Evolutionary conservation across 768 basidiomycete genomes (phyloP).

Genomic region (Suillus americanus): DNA sequence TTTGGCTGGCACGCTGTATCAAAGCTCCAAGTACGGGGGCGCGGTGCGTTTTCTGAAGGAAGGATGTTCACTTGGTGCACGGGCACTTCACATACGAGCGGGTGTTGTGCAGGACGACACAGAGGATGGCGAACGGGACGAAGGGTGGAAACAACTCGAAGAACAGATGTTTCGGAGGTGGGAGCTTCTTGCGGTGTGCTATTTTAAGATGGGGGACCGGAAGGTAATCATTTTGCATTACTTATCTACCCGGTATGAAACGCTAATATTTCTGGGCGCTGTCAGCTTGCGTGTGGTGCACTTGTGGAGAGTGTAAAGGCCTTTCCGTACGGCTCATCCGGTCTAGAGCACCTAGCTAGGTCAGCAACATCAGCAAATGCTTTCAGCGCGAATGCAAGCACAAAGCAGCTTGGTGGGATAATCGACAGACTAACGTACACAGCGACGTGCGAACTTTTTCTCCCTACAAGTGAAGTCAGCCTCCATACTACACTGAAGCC

Average conservation of each 20-base stretch:
- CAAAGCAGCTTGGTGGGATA: constrained; percentile 58
- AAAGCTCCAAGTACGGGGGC: constrained; percentile 56
- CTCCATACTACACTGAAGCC: not conserved
- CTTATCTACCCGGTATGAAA: constrained; percentile 6
- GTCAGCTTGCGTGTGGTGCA: constrained; percentile 60
- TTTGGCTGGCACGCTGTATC: constrained; percentile 68
- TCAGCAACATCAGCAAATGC: constrained; percentile 18
- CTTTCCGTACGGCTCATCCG: constrained; percentile 47
- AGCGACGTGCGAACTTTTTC: constrained; percentile 64
- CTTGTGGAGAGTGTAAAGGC: constrained; percentile 49
- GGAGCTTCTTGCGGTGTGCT: constrained; percentile 81
- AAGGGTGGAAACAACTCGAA: constrained; percentile 56
- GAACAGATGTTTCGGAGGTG: constrained; percentile 71
- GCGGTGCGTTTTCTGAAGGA: constrained; percentile 68
- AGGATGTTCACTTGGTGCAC: constrained; percentile 54
- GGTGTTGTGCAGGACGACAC: constrained; percentile 14
- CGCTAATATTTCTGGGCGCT: not conserved
- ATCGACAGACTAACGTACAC: constrained; percentile 69
- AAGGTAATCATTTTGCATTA: constrained; percentile 46
- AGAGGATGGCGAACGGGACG: constrained; percentile 31
- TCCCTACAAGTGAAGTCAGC: constrained; percentile 43
- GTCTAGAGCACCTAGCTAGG: constrained; percentile 1
- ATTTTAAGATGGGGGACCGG: constrained; percentile 73
- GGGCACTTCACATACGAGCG: constrained; percentile 39
- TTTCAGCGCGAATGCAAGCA: constrained; percentile 39